Base-by-base conservation (phyloP, 768 basidiomycete species). In the Hortiboletus campestris region DNA sequence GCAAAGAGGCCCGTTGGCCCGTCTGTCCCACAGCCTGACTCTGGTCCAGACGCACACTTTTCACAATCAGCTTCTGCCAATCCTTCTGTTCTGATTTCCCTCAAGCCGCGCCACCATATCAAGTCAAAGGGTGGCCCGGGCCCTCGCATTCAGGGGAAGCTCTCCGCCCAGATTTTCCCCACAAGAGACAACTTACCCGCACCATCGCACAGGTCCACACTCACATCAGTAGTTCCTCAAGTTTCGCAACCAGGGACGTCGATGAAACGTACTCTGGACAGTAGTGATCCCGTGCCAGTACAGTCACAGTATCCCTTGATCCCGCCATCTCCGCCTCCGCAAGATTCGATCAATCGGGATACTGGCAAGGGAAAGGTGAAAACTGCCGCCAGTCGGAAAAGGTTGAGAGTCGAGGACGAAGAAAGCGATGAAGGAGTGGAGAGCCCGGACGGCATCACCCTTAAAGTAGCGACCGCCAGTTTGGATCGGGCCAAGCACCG, bases 311-410 rank as follows among this genome's bases (percentile, higher is more conserved):
- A 67, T 20, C 50, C 63, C 28, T 78, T 88, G 46, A 67, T 89
- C 49, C 85, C 86, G 8, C 87, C 88, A 17, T 88, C 89, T 17
- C 88, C 88, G n/a, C 84, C 85, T 17, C 78, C 79, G 4, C 72
- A 71, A 22, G 65, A 72, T 36, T 57, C 66, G 22, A 57, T 58
- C 67, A 49, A 53, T 49, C 49, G 73, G 66, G 62, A 65, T 57
- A 29, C 68, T 74, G 65, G 71, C 25, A 82, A 78, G 62, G 73
- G 69, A 36, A 80, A 75, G 56, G 68, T 66, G 13, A 78, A 72
- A 51, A 53, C 61, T n/a, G 60, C 59, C n/a, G 51, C 57, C 22
- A 51, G 64, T 53, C 73, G 81, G 56, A 87, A 85, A 73, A 84
- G 81, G 63, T 67, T 71, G 19, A 83, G 78, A 64, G 50, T 79